Evolutionary conservation across 306 rosid species (phyloP).

Genomic region (Chamaecrista fasciculata): DNA sequence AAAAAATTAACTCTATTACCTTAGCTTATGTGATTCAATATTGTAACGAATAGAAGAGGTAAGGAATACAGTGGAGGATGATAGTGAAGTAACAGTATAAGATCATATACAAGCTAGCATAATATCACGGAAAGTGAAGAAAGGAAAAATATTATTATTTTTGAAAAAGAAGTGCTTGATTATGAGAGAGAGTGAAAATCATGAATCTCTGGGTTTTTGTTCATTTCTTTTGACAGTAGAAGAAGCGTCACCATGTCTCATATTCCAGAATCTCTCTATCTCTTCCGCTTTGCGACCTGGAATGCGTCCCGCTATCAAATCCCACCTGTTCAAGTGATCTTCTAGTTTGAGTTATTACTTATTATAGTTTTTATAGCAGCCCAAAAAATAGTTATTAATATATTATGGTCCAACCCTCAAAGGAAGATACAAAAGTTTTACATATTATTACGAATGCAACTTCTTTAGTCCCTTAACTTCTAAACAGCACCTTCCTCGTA

Average conservation of each 20-base stretch:
- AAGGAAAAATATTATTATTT: background rate
- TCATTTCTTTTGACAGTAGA: constrained; percentile 26
- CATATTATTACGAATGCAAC: no score
- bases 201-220: background rate
- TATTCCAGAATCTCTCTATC: constrained; percentile 63
- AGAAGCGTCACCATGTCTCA: constrained; percentile 42
- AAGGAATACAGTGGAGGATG: background rate
- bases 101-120: background rate
- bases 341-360: no score
- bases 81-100: background rate
- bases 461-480: no score
- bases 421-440: no score
- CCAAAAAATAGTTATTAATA: no score
- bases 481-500: no score
- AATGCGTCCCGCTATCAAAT: constrained; percentile 71
- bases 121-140: background rate
- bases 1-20: background rate
- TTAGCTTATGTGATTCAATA: background rate
- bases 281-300: constrained; percentile 70
- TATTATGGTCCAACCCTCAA: no score
- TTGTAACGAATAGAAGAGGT: background rate
- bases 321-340: constrained; percentile 47
- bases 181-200: background rate
- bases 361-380: no score
- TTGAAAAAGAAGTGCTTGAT: background rate